A percentile compares a stretch with the other conserved stretches of the same genome.
phyloP scores from a whole-genome alignment of 192 early-diverging fungal species.

The Coemansia sp. region DNA sequence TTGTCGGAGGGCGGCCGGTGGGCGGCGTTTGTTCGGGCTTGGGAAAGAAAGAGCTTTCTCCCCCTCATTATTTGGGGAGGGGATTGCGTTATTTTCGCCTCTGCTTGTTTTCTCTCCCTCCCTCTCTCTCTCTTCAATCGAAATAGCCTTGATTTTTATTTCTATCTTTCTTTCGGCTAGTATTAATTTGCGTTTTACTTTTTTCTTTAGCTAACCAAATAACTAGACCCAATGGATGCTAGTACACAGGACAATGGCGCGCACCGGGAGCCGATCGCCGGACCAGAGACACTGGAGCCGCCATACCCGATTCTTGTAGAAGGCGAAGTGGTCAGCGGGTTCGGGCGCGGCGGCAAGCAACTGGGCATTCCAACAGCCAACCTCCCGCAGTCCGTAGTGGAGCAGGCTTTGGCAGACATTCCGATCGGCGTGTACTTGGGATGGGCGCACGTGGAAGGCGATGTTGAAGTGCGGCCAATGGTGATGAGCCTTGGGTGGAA shows the following conservation, averaged over 20 bases:
- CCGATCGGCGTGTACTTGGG: slow-evolving; percentile 95
- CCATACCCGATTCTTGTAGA: slow-evolving; percentile 82
- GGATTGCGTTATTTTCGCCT: no score
- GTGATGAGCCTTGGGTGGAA: slow-evolving; percentile 99
- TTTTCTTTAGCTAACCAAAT: no score
- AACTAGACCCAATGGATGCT: no score
- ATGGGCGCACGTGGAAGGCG: slow-evolving; percentile 77
- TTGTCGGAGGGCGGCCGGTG: no score
- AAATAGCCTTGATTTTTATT: neutral
- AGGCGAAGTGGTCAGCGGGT: slow-evolving; percentile 86
- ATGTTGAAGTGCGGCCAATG: slow-evolving; percentile 79
- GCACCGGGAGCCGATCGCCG: slow-evolving; percentile 55
- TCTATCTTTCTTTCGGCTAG: no score
- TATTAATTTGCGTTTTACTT: neutral
- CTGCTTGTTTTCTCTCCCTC: no score
- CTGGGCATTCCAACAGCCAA: slow-evolving; percentile 99
- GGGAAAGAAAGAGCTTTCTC: no score
- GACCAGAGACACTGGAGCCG: slow-evolving; percentile 45
- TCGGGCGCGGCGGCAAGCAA: slow-evolving; percentile 94
- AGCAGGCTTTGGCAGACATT: slow-evolving; percentile 62
- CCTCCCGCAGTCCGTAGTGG: slow-evolving; percentile 76
- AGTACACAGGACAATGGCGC: neutral
- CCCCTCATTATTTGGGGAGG: no score
- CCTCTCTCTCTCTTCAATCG: no score
- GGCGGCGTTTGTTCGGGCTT: no score